Evolutionary conservation across 139 green algal species (phyloP).

Genomic region (Gonium pectorale): DNA sequence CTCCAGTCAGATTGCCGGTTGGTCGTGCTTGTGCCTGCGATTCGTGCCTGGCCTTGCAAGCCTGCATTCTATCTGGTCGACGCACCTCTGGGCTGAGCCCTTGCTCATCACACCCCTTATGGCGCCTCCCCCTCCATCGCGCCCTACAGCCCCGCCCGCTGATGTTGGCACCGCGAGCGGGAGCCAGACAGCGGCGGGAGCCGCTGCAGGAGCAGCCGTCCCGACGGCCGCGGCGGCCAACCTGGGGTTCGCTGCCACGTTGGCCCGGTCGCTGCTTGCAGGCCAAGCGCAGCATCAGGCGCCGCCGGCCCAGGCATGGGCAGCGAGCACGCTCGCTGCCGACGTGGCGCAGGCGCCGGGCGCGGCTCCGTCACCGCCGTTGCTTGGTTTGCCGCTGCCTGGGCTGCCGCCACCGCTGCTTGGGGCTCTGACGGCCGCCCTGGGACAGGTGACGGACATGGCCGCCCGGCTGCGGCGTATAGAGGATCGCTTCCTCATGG

Average conservation of each 20-base stretch:
- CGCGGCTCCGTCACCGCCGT: background rate
- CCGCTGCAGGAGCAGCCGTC: too few relatives aligned
- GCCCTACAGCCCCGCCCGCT: too few relatives aligned
- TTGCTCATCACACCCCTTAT: too few relatives aligned
- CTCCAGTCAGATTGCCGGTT: too few relatives aligned
- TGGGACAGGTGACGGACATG: background rate
- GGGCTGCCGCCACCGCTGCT: background rate
- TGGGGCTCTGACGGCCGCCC: background rate
- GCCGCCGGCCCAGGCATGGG: background rate
- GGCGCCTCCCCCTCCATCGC: too few relatives aligned
- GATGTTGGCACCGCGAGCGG: too few relatives aligned
- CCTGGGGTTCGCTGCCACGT: background rate
- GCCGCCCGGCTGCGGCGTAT: slow-evolving; percentile 6
- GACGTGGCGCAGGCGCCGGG: background rate
- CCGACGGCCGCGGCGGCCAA: slow-evolving; percentile 3
- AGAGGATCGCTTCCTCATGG: background rate
- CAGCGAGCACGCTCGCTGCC: background rate
- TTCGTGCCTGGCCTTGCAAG: too few relatives aligned
- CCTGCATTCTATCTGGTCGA: too few relatives aligned
- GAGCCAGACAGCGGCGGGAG: too few relatives aligned
- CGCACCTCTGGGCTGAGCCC: too few relatives aligned
- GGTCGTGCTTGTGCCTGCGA: too few relatives aligned
- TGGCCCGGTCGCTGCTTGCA: slow-evolving; percentile 13
- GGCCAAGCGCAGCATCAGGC: background rate
- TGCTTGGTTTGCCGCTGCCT: background rate